These are phyloP conservation scores for Ogataea kodamae DNA, from an alignment of 805 yeast species.

Conservation along the genomic window DNA sequence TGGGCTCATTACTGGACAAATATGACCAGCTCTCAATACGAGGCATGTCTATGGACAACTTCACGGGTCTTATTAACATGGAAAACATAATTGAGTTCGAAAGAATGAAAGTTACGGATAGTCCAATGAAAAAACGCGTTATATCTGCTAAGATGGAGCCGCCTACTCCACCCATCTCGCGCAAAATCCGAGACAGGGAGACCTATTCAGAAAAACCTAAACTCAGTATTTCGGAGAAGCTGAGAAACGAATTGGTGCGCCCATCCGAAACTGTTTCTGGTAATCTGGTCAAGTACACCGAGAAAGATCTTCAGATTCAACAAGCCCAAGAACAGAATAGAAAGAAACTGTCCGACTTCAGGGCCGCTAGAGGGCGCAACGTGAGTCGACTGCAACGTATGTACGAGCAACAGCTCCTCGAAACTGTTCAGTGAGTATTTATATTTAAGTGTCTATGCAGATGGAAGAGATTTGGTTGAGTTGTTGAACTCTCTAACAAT, in stretches of 20 bases:
- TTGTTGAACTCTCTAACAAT: slow-evolving; percentile 76
- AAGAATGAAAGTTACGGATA: slow-evolving; percentile 8
- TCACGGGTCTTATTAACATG: slow-evolving; percentile 23
- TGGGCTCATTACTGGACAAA: slow-evolving; percentile 23
- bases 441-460: slow-evolving; percentile 20
- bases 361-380: slow-evolving; percentile 46
- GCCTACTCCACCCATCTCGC: slow-evolving; percentile 26
- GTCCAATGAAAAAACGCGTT: slow-evolving; percentile 3
- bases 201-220: background rate
- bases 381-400: slow-evolving; percentile 49
- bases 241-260: slow-evolving; percentile 21
- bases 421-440: slow-evolving; percentile 1
- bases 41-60: slow-evolving; percentile 17
- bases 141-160: slow-evolving; percentile 17
- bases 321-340: slow-evolving; percentile 11
- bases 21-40: slow-evolving; percentile 22
- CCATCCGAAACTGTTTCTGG: slow-evolving; percentile 26
- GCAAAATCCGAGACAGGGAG: background rate
- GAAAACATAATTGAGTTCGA: slow-evolving; percentile 28
- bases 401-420: slow-evolving; percentile 43
- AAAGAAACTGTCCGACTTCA: slow-evolving; percentile 6
- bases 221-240: slow-evolving; percentile 6
- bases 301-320: slow-evolving; percentile 29
- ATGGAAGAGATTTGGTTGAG: slow-evolving; percentile 29
- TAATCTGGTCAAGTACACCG: slow-evolving; percentile 31